Percentiles rank a stretch among this genome's conserved stretches.
Evolutionary conservation across 345 rosid genomes (phyloP).

Genomic region (Combretum micranthum): DNA sequence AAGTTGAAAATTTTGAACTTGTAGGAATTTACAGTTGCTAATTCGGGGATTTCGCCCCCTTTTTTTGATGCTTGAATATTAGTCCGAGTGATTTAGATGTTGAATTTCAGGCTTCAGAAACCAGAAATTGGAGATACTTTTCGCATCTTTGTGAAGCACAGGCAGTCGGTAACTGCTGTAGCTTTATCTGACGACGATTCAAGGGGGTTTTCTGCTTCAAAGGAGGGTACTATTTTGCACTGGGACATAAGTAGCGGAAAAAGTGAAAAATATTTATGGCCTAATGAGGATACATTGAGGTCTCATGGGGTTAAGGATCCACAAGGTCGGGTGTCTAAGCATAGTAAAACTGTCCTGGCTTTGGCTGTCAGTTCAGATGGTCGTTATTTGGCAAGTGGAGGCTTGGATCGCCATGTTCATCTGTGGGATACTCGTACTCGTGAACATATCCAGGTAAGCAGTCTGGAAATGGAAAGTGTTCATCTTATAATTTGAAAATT

Average conservation of each 20-base stretch:
- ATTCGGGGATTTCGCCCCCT: neutral
- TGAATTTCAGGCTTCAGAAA: conserved; percentile 54
- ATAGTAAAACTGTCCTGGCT: conserved; percentile 66
- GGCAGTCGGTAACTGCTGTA: conserved; percentile 69
- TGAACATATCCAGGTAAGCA: conserved; percentile 70
- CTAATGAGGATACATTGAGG: conserved; percentile 54
- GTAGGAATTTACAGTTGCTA: neutral
- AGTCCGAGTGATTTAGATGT: conserved; percentile 9
- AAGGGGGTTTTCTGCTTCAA: conserved; percentile 86
- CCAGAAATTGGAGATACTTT: conserved; percentile 48
- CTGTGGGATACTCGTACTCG: conserved; percentile 88
- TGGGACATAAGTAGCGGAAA: conserved; percentile 87
- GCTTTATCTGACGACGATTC: conserved; percentile 81
- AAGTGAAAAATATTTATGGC: conserved; percentile 65
- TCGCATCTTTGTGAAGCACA: conserved; percentile 54
- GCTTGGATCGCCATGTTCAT: conserved; percentile 92
- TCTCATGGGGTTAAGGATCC: conserved; percentile 75
- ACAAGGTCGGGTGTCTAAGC: conserved; percentile 57
- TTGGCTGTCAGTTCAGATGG: conserved; percentile 92
- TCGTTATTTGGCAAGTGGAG: conserved; percentile 89
- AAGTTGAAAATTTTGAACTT: too few species aligned
- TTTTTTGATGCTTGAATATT: neutral
- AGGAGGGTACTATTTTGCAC: conserved; percentile 73
- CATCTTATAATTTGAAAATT: neutral
- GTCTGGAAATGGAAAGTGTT: neutral